These are phyloP conservation scores for Nelumbo lutea DNA, from an alignment of 164 flowering plant genomes.

Conservation along the genomic window DNA sequence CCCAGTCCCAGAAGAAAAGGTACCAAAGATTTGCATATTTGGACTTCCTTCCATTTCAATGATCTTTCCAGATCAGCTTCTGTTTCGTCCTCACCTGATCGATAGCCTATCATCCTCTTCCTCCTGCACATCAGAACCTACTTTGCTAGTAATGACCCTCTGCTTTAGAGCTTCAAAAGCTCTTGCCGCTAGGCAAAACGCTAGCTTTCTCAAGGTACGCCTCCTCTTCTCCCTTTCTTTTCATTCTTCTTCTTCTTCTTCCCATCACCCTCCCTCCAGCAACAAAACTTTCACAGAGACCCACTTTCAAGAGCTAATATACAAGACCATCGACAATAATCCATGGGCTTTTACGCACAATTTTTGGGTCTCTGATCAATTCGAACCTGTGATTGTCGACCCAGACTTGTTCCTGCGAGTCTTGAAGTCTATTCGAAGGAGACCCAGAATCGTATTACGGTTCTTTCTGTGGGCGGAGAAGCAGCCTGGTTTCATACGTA, in stretches of 20 bases:
- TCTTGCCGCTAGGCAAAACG: constrained; percentile 8
- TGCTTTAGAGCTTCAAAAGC: constrained; percentile 29
- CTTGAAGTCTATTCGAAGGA: constrained; percentile 26
- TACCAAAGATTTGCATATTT: too few species aligned
- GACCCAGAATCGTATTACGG: constrained; percentile 41
- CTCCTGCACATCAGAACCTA: too few species aligned
- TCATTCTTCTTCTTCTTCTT: constrained; percentile 10
- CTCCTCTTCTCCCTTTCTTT: constrained; percentile 1
- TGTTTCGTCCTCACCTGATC: too few species aligned
- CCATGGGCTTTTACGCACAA: constrained; percentile 21
- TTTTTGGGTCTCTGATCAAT: constrained; percentile 22
- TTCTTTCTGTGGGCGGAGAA: constrained; percentile 53
- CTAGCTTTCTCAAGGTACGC: constrained; percentile 18
- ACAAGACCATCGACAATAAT: constrained; percentile 16
- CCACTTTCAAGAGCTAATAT: constrained; percentile 29
- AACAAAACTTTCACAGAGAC: constrained; percentile 6
- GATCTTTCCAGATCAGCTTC: too few species aligned
- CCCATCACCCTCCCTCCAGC: not conserved
- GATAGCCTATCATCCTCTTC: too few species aligned
- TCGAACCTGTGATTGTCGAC: constrained; percentile 28
- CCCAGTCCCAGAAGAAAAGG: too few species aligned
- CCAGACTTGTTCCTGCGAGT: constrained; percentile 35
- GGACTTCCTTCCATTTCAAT: too few species aligned
- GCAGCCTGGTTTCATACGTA: constrained; percentile 37
- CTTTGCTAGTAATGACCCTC: constrained; percentile 29